Percentiles rank a stretch among this genome's conserved stretches.
Evolutionary conservation across 331 rosid species (phyloP).

Genomic region (Cydonia oblonga): DNA sequence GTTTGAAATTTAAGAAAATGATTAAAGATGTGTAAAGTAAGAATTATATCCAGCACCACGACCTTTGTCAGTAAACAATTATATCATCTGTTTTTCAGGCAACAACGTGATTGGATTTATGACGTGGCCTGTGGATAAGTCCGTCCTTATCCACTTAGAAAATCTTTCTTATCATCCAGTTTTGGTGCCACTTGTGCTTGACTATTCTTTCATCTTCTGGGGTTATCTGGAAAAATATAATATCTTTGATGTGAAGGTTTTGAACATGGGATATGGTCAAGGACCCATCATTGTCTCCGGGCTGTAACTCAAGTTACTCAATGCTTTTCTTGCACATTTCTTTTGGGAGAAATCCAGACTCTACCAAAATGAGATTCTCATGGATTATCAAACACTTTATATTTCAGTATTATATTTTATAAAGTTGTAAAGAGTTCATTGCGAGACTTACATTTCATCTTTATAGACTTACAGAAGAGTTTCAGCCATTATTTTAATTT

Average conservation of each 20-base stretch:
- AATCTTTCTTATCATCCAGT: conserved; percentile 22
- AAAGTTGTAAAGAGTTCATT: too few species aligned
- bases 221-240: not conserved
- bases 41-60: not conserved
- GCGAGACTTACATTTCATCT: accelerated
- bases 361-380: too few species aligned
- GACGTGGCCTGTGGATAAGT: conserved; percentile 38
- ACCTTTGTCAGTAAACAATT: conserved; percentile 1
- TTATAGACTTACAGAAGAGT: accelerated
- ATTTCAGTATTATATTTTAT: too few species aligned
- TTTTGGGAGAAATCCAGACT: too few species aligned
- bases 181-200: conserved; percentile 27
- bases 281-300: not conserved
- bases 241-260: conserved; percentile 5
- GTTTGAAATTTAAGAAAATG: not conserved
- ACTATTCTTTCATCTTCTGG: not conserved
- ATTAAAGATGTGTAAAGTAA: not conserved
- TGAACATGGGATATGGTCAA: conserved; percentile 14
- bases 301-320: not conserved
- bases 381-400: too few species aligned
- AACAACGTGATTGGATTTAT: conserved; percentile 20
- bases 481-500: too few species aligned
- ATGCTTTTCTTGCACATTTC: not conserved
- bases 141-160: conserved; percentile 32
- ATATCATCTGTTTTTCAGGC: conserved; percentile 4